Evolutionary conservation across 1,284 basidiomycete genomes (phyloP).

Genomic region (Apiotrichum akiyoshidainum): DNA sequence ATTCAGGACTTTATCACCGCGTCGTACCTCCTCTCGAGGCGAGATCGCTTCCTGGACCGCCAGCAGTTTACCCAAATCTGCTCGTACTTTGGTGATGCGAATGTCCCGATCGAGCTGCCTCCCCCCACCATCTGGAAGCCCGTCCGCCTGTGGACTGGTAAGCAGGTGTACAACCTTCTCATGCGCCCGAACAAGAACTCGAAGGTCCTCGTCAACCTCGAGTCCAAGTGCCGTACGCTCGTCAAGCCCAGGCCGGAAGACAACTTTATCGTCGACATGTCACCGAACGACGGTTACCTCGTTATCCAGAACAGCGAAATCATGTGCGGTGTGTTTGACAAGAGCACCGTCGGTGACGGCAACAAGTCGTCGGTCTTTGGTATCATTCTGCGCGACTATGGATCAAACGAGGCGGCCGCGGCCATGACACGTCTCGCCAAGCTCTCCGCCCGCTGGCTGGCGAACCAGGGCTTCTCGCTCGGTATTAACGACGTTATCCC

Average conservation of each 20-base stretch:
- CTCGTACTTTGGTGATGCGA: slow-evolving; percentile 88
- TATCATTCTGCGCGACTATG: slow-evolving; percentile 95
- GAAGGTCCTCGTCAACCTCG: slow-evolving; percentile 87
- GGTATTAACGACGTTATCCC: slow-evolving; percentile 99
- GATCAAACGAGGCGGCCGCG: slow-evolving; percentile 84
- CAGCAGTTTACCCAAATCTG: slow-evolving; percentile 95
- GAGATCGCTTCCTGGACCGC: slow-evolving; percentile 90
- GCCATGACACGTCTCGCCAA: slow-evolving; percentile 98
- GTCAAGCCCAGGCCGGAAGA: slow-evolving; percentile 66
- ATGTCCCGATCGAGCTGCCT: slow-evolving; percentile 89
- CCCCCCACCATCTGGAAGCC: slow-evolving; percentile 95
- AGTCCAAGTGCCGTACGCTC: slow-evolving; percentile 91
- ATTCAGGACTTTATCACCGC: slow-evolving; percentile 99
- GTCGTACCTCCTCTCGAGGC: slow-evolving; percentile 87
- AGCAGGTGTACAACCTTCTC: slow-evolving; percentile 94
- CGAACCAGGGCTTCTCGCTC: slow-evolving; percentile 95
- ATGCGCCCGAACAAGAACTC: slow-evolving; percentile 90
- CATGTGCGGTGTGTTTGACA: slow-evolving; percentile 99
- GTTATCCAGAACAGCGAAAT: slow-evolving; percentile 98
- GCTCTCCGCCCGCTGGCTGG: slow-evolving; percentile 90
- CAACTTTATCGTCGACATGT: slow-evolving; percentile 68
- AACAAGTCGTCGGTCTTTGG: slow-evolving; percentile 99
- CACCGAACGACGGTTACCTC: slow-evolving; percentile 96
- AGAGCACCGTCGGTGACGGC: slow-evolving; percentile 94
- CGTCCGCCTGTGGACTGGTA: slow-evolving; percentile 91